Conservation (phyloP, 352 stramenopile species). For the Ophiocytium majus region DNA sequence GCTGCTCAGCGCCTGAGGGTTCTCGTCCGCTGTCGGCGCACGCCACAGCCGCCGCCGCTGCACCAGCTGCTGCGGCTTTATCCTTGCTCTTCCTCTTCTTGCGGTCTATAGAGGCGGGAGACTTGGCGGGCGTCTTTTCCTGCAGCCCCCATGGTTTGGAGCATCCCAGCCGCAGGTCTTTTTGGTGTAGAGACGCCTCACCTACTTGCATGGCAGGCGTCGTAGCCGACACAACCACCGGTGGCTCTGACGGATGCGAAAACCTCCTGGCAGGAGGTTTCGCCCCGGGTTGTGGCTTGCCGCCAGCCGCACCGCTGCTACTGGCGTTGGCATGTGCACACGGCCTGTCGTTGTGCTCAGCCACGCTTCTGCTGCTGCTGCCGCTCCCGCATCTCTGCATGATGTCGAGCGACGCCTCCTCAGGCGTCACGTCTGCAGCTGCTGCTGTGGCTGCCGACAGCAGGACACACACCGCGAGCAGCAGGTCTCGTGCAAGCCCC, state of each 20-base stretch:
- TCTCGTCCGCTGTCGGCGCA: constrained; percentile 4
- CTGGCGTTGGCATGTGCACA: neutral
- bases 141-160: no score
- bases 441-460: constrained; percentile 24
- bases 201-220: no score
- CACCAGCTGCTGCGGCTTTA: constrained; percentile 8
- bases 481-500: constrained; percentile 48
- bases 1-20: constrained; percentile 1
- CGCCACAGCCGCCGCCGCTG: neutral
- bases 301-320: no score
- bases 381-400: neutral
- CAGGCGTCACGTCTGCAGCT: neutral
- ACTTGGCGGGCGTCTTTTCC: no score
- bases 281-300: no score
- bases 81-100: neutral
- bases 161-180: no score
- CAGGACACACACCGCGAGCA: constrained; percentile 54
- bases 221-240: no score
- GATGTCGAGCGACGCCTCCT: neutral
- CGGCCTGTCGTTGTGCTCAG: neutral
- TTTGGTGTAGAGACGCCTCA: no score
- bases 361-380: neutral
- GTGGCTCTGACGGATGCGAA: no score
- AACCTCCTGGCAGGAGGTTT: no score
- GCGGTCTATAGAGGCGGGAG: no score